Evolutionary conservation across 106 monocot species (phyloP).

Genomic region (Xerophyta viscosa): DNA sequence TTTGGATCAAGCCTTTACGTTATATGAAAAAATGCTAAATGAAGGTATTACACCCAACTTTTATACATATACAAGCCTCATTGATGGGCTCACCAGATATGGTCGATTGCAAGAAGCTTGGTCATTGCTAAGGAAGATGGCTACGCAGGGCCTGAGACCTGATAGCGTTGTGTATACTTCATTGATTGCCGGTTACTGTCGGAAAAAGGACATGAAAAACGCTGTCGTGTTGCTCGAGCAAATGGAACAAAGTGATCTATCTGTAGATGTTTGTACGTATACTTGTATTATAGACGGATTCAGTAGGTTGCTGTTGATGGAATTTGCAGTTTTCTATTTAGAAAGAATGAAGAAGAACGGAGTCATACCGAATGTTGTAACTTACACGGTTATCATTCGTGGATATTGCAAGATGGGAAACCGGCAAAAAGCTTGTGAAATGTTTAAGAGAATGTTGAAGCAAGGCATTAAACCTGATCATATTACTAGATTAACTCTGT

Average conservation of each 20-base stretch:
- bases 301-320: conserved; percentile 14
- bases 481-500: background rate
- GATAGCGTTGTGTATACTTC: conserved; percentile 18
- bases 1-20: conserved; percentile 12
- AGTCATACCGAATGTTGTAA: conserved; percentile 18
- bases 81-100: conserved; percentile 15
- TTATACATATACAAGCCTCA: conserved; percentile 24
- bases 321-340: conserved; percentile 2
- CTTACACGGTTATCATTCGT: conserved; percentile 22
- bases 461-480: conserved; percentile 9
- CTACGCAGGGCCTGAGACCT: conserved; percentile 3
- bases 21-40: conserved; percentile 14
- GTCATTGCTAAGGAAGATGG: conserved; percentile 16
- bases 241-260: conserved; percentile 12
- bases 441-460: conserved; percentile 10
- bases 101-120: conserved; percentile 11
- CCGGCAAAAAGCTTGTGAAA: conserved; percentile 4
- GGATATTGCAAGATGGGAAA: conserved; percentile 11
- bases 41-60: conserved; percentile 17
- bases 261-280: conserved; percentile 22
- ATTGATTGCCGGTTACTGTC: conserved; percentile 16
- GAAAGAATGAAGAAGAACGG: conserved; percentile 15
- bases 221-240: conserved; percentile 7
- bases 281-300: conserved; percentile 23
- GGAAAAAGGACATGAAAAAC: conserved; percentile 1